Percentiles rank a stretch among this genome's conserved stretches.
Conservation (phyloP, 1,139 yeast species). For the Sugiyamaella novakii region DNA sequence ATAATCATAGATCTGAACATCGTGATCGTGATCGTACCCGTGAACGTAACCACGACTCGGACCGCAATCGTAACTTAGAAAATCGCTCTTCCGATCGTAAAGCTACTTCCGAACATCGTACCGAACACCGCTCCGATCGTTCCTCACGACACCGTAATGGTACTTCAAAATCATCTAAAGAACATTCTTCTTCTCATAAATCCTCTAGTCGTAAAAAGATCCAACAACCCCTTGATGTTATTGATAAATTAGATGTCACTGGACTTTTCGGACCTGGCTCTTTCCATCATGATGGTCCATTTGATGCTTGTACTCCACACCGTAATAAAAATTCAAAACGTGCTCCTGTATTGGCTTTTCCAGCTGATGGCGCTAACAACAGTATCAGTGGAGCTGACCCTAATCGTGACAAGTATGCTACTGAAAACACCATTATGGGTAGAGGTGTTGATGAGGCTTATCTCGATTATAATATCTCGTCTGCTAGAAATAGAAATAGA, state of each 20-base stretch:
- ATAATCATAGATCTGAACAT: constrained; percentile 5
- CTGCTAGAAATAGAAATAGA: constrained; percentile 11
- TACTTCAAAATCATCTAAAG: constrained; percentile 20
- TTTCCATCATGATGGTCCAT: constrained; percentile 98
- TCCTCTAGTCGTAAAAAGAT: constrained; percentile 34
- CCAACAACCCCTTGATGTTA: constrained; percentile 68
- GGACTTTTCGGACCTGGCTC: constrained; percentile 92
- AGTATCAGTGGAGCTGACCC: constrained; percentile 65
- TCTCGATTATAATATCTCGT: constrained; percentile 28
- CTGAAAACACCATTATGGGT: constrained; percentile 43
- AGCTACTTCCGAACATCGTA: not conserved
- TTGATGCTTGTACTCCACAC: constrained; percentile 97
- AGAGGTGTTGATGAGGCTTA: constrained; percentile 41
- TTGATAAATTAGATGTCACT: constrained; percentile 92
- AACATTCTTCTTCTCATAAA: constrained; percentile 5
- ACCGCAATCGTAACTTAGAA: constrained; percentile 12
- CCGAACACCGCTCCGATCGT: constrained; percentile 9
- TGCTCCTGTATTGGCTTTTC: constrained; percentile 95
- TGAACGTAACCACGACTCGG: constrained; percentile 11
- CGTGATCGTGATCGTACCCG: constrained; percentile 15
- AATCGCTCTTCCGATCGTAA: constrained; percentile 17
- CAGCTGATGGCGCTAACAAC: constrained; percentile 91
- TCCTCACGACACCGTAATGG: constrained; percentile 25
- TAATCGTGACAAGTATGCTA: constrained; percentile 43
- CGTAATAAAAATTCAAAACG: constrained; percentile 73